phyloP scores from a whole-genome alignment of 2,329 filamentous ascomycete genomes.

The Lecanicillium sp. region DNA sequence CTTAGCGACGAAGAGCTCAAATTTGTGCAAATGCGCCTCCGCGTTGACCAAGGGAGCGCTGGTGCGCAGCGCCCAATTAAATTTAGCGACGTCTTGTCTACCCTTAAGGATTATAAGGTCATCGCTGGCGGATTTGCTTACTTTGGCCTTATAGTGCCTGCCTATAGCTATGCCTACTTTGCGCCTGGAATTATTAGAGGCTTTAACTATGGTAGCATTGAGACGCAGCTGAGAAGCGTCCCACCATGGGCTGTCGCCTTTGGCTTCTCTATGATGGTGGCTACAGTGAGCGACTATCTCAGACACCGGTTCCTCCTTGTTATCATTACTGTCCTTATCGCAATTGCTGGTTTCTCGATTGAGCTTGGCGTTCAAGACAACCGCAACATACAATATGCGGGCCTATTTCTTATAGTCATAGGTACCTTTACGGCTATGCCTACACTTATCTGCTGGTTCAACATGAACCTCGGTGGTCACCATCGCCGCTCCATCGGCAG shows the following conservation, averaged over 20 bases:
- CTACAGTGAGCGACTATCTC: constrained; percentile 61
- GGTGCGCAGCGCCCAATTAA: constrained; percentile 56
- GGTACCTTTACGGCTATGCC: constrained; percentile 86
- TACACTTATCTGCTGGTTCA: constrained; percentile 76
- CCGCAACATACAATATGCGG: constrained; percentile 61
- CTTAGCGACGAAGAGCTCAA: constrained; percentile 59
- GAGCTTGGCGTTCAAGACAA: constrained; percentile 66
- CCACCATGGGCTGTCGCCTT: constrained; percentile 63
- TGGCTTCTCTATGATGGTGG: constrained; percentile 68
- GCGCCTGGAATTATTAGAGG: constrained; percentile 62
- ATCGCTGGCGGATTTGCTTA: constrained; percentile 74
- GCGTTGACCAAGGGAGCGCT: constrained; percentile 60
- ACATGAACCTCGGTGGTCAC: constrained; percentile 71
- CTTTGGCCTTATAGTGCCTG: constrained; percentile 69
- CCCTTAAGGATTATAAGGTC: constrained; percentile 69
- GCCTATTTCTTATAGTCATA: constrained; percentile 73
- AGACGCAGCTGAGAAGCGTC: constrained; percentile 51
- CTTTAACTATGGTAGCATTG: constrained; percentile 53
- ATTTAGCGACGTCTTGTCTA: constrained; percentile 47
- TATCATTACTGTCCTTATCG: constrained; percentile 64
- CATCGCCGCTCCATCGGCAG: constrained; percentile 62
- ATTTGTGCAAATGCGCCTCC: constrained; percentile 59
- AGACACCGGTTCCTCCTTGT: constrained; percentile 68
- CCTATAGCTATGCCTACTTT: constrained; percentile 74
- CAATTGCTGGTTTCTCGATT: constrained; percentile 68